Evolutionary conservation across 768 basidiomycete genomes (phyloP).

Genomic region (Favolaschia claudopus): DNA sequence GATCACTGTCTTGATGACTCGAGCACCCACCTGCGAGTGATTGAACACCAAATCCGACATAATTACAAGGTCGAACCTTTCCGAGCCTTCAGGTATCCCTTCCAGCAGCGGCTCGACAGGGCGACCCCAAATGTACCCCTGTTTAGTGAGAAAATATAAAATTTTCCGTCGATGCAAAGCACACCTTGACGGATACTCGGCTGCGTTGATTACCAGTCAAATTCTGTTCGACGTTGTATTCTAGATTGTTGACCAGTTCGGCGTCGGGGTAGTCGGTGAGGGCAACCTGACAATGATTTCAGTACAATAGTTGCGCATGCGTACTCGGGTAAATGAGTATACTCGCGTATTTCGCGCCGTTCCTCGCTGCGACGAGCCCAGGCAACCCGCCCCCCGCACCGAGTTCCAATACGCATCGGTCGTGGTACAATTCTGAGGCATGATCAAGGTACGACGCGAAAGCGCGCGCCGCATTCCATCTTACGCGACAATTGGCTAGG

Average conservation of each 20-base stretch:
- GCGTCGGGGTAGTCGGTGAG: conserved; percentile 94
- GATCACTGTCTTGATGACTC: neutral
- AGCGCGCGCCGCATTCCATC: conserved; percentile 84
- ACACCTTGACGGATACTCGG: conserved; percentile 39
- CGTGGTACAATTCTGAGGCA: conserved; percentile 54
- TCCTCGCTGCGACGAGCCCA: conserved; percentile 74
- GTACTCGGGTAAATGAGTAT: neutral
- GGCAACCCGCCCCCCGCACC: conserved; percentile 96
- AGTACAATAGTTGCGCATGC: neutral
- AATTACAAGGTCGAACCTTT: conserved; percentile 79
- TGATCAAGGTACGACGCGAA: conserved; percentile 75
- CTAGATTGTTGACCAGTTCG: conserved; percentile 76
- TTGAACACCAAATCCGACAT: conserved; percentile 95
- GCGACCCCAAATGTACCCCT: conserved; percentile 90
- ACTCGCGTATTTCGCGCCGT: conserved; percentile 73
- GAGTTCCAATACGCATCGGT: conserved; percentile 74
- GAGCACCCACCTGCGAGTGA: conserved; percentile 79
- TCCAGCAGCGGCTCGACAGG: conserved; percentile 55
- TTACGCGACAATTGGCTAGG: conserved; percentile 32
- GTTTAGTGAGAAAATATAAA: neutral
- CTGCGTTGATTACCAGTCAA: conserved; percentile 46
- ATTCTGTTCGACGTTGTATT: conserved; percentile 72
- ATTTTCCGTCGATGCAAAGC: neutral
- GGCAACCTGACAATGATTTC: conserved; percentile 61
- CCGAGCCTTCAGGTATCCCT: conserved; percentile 27